phyloP scores from a whole-genome alignment of 2,329 filamentous ascomycete genomes.

The Fusarium sp. region DNA sequence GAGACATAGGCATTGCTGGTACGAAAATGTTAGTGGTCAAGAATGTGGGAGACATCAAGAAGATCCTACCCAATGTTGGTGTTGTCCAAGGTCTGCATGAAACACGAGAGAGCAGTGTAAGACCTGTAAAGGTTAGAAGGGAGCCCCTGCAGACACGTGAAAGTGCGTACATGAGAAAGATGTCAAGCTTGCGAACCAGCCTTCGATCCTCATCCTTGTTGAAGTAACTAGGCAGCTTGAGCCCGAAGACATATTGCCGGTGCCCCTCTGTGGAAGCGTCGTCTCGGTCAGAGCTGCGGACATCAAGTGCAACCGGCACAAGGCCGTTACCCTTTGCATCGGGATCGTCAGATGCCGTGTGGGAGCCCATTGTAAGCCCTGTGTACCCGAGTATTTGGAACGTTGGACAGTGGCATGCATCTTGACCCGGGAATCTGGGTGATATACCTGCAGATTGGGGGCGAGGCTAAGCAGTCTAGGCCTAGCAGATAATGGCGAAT shows the following conservation, averaged over 20 bases:
- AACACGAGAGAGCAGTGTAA: constrained; percentile 20
- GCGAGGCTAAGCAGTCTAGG: background rate
- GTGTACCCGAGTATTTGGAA: background rate
- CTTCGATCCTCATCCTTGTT: constrained; percentile 18
- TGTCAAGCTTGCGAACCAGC: constrained; percentile 20
- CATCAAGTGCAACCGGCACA: constrained; percentile 3
- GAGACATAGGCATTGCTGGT: constrained; percentile 24
- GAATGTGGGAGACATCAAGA: background rate
- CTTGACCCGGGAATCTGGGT: constrained; percentile 5
- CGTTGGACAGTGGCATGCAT: background rate
- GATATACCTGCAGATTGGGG: constrained; percentile 13
- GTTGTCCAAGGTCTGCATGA: constrained; percentile 24
- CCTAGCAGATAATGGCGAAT: constrained; percentile 1
- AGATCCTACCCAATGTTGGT: constrained; percentile 17
- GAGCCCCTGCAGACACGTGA: too few relatives aligned
- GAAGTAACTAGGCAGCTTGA: constrained; percentile 15
- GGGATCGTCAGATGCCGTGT: background rate
- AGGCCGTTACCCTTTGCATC: background rate
- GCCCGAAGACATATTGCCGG: constrained; percentile 1
- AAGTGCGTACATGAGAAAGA: constrained; percentile 7
- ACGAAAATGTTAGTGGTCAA: background rate
- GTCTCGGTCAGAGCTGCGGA: background rate
- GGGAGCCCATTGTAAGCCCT: constrained; percentile 2
- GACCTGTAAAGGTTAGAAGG: background rate
- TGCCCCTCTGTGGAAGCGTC: background rate